phyloP scores from a whole-genome alignment of 2,329 filamentous ascomycete species.

The Stagonosporopsis cucurbitacearum region DNA sequence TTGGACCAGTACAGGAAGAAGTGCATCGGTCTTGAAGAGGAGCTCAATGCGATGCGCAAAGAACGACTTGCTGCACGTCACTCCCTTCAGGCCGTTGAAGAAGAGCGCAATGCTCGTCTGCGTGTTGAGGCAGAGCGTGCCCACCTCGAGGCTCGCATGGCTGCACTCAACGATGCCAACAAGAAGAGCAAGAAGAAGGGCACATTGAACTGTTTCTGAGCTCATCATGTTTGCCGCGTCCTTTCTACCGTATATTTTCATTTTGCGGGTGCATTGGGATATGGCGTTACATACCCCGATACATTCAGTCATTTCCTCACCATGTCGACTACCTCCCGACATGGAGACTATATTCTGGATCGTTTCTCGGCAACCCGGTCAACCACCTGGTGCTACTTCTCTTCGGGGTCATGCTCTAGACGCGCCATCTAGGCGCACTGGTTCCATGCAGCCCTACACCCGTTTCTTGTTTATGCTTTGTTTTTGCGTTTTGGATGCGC shows the following conservation, averaged over 20 bases:
- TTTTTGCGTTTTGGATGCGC: neutral
- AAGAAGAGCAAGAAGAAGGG: slow-evolving; percentile 95
- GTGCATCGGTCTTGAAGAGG: slow-evolving; percentile 74
- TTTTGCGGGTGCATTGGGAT: slow-evolving; percentile 33
- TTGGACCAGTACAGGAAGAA: slow-evolving; percentile 91
- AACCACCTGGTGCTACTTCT: neutral
- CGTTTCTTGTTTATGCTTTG: slow-evolving; percentile 3
- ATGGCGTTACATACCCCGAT: slow-evolving; percentile 37
- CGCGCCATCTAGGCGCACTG: slow-evolving; percentile 1
- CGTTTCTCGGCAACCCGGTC: neutral
- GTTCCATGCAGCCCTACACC: slow-evolving; percentile 4
- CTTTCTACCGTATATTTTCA: slow-evolving; percentile 27
- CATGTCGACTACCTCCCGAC: slow-evolving; percentile 8
- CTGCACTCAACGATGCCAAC: slow-evolving; percentile 78
- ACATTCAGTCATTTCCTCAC: slow-evolving; percentile 6
- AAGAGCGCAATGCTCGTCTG: slow-evolving; percentile 90
- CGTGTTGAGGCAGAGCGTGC: slow-evolving; percentile 88
- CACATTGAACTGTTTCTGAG: slow-evolving; percentile 94
- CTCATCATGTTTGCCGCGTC: slow-evolving; percentile 3
- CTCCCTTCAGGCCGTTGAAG: slow-evolving; percentile 87
- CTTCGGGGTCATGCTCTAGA: slow-evolving; percentile 5
- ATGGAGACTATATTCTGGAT: slow-evolving; percentile 4
- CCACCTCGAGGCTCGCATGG: slow-evolving; percentile 87
- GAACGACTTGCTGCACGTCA: slow-evolving; percentile 66
- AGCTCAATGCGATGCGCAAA: slow-evolving; percentile 69